A percentile compares a stretch with the other conserved stretches of the same genome.
These are phyloP conservation scores for Trametes villosa DNA, from an alignment of 768 basidiomycete genomes.

Conservation along the genomic window DNA sequence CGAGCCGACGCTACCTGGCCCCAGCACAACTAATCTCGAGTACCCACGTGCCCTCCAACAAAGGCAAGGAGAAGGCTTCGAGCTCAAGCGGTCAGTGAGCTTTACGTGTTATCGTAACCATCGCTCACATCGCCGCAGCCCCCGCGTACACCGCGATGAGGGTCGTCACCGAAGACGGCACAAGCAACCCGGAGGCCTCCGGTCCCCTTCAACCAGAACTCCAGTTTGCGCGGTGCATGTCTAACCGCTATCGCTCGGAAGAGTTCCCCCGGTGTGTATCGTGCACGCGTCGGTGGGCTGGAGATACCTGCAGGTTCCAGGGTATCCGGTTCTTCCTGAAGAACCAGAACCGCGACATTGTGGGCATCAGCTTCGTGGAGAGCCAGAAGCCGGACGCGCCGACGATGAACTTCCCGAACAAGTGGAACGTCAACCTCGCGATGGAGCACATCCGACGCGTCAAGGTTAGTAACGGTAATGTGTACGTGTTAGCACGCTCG, in stretches of 20 bases:
- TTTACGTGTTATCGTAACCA: conserved; percentile 32
- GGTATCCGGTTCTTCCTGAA: conserved; percentile 81
- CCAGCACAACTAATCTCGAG: conserved; percentile 41
- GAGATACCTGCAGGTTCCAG: conserved; percentile 87
- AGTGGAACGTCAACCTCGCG: conserved; percentile 68
- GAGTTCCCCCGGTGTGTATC: conserved; percentile 81
- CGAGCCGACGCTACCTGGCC: conserved; percentile 9
- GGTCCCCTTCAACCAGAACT: conserved; percentile 61
- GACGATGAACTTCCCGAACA: conserved; percentile 62
- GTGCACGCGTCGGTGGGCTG: conserved; percentile 85
- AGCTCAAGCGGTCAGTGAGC: conserved; percentile 12
- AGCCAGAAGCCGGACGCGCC: conserved; percentile 60
- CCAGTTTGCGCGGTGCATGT: conserved; percentile 85
- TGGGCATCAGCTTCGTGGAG: conserved; percentile 73
- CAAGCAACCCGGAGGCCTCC: conserved; percentile 30
- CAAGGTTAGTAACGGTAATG: conserved; percentile 55
- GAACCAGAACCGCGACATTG: conserved; percentile 58
- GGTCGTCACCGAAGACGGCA: conserved; percentile 39
- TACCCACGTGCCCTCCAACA: conserved; percentile 40
- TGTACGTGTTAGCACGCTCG: background rate
- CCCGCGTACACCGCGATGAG: conserved; percentile 30
- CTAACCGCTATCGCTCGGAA: conserved; percentile 72
- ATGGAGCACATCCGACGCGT: conserved; percentile 54
- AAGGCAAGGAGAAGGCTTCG: conserved; percentile 50
- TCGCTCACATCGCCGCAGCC: conserved; percentile 15